Conservation (phyloP, 306 rosid species). For the Trichosanthes truncata region DNA sequence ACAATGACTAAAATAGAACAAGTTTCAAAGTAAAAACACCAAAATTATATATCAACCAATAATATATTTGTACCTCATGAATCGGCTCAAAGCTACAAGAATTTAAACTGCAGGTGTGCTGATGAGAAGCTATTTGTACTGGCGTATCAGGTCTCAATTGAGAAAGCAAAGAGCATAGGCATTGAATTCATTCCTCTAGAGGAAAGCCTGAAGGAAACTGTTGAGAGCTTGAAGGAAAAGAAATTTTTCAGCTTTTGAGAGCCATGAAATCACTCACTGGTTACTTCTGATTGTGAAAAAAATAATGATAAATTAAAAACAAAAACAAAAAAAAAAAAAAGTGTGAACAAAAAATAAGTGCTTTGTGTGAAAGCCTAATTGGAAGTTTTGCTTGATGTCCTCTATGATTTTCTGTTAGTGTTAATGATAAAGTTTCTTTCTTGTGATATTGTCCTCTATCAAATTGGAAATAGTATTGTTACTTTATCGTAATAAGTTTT, state of each 20-base stretch:
- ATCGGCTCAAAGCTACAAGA: neutral
- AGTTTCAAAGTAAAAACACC: too few relatives aligned
- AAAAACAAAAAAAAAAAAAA: too few relatives aligned
- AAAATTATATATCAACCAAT: too few relatives aligned
- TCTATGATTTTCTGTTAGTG: neutral
- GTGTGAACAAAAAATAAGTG: too few relatives aligned
- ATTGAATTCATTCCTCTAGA: conserved; percentile 51
- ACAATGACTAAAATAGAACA: too few relatives aligned
- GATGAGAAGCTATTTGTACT: conserved; percentile 36
- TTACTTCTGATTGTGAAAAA: neutral
- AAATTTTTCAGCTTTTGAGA: conserved; percentile 28
- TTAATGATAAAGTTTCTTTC: neutral
- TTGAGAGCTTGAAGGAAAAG: conserved; percentile 61
- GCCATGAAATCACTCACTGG: neutral
- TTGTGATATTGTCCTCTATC: neutral
- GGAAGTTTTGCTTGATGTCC: neutral
- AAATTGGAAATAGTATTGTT: neutral
- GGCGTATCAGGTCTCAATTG: conserved; percentile 43
- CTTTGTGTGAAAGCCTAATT: neutral
- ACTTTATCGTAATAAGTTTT: neutral
- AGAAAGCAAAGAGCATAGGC: conserved; percentile 57
- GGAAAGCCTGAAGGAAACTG: conserved; percentile 47
- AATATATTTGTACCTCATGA: neutral
- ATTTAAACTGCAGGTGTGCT: conserved; percentile 37
- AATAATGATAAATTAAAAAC: too few relatives aligned